Base-by-base conservation (phyloP, 2,329 filamentous ascomycete genomes). In the Neophaeococcomyces aloes region DNA sequence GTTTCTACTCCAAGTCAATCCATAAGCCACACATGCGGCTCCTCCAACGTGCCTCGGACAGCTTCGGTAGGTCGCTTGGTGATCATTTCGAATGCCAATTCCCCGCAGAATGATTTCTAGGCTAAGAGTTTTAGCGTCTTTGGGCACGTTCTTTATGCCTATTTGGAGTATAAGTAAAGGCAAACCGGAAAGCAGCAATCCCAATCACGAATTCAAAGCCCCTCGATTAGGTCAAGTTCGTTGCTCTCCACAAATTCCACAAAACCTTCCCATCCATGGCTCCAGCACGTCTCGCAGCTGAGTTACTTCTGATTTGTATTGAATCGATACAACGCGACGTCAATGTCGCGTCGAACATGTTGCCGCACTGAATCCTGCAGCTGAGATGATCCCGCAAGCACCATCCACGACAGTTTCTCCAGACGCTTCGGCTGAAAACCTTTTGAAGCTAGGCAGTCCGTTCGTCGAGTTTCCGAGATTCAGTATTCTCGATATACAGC, bases 401-500 rank as follows among this genome's bases (percentile, higher is more conserved):
- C 52, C 52, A 29, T 55, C 52, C 29, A 25, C 46, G 29, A 55
- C 46, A 14, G 51, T 53, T 14, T 47, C 52, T 14, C 46, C 47
- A n/a, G 52, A 53, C 31, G 51, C 45, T 30, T 50, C 47, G 23
- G 51, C 54, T 3, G 46, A 53, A 36, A 51, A 57, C 17, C 50
- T 59, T 14, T 52, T 58, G 23, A 54, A 47, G 29, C 45, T 49
- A 18, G 57, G 57, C 23, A 54, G 52, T 44, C 57, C 57, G 15
- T 59, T 59, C 34, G 51, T 58, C 41, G 53, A 57, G 38, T 59
- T 59, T 48, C 56, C 56, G 38, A 54, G 53, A 36, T 58, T 57
- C 48, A 58, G 57, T 19, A 59, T 58, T 38, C 45, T 58, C 38
- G 49, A 53, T 15, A 47, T 59, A 17, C 49, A 55, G 33, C 39